Conservation (phyloP, 2,329 filamentous ascomycete species). For the Colletotrichum plurivorum region DNA sequence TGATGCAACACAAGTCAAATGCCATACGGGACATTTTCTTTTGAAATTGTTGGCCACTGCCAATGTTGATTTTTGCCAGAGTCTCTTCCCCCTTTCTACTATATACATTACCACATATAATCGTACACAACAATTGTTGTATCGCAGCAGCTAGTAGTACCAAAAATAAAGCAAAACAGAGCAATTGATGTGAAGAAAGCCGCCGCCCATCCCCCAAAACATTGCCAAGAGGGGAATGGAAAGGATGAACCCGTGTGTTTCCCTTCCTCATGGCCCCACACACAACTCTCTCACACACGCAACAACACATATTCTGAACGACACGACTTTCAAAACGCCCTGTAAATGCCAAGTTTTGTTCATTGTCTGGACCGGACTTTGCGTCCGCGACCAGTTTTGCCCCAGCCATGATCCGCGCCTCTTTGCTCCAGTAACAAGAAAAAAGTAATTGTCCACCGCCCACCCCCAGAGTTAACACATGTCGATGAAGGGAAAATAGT, state of each 20-base stretch:
- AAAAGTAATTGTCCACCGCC: background rate
- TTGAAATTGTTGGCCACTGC: no score
- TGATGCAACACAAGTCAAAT: background rate
- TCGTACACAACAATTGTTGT: slow-evolving; percentile 33
- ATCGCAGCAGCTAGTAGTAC: background rate
- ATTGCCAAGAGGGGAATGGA: slow-evolving; percentile 20
- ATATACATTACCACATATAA: slow-evolving; percentile 39
- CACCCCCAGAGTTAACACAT: slow-evolving; percentile 20
- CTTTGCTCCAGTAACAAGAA: slow-evolving; percentile 22
- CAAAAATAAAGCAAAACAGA: no score
- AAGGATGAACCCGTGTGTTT: slow-evolving; percentile 6
- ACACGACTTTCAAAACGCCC: slow-evolving; percentile 27
- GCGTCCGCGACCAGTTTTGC: slow-evolving; percentile 31
- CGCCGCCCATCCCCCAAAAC: slow-evolving; percentile 14
- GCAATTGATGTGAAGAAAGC: background rate
- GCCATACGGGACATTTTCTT: no score
- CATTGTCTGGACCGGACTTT: slow-evolving; percentile 26
- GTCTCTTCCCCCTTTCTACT: slow-evolving; percentile 9
- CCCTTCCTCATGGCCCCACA: background rate
- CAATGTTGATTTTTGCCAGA: slow-evolving; percentile 28
- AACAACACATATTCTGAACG: background rate
- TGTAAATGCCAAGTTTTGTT: slow-evolving; percentile 40
- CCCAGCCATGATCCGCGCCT: slow-evolving; percentile 36
- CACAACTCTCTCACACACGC: background rate
- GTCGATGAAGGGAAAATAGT: slow-evolving; percentile 5